These are phyloP conservation scores for Phytopythium sindhum DNA, from an alignment of 352 stramenopile species.

Conservation along the genomic window DNA sequence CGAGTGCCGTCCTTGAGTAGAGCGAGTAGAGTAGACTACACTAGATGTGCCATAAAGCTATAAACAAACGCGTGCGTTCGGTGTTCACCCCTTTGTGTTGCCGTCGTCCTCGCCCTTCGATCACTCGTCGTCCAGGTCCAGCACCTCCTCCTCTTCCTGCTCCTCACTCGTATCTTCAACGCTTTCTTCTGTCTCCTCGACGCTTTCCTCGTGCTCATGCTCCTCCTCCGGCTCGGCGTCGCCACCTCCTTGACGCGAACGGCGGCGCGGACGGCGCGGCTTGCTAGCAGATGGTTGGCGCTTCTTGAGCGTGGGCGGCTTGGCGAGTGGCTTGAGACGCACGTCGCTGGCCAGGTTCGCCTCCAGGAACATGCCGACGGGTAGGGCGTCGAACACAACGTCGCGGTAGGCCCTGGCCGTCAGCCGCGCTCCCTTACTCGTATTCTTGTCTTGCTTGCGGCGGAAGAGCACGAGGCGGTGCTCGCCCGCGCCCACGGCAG, in stretches of 20 bases:
- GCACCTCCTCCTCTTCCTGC: constrained; percentile 42
- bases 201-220: constrained; percentile 27
- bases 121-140: constrained; percentile 52
- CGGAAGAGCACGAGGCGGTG: constrained; percentile 74
- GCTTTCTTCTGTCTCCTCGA: constrained; percentile 13
- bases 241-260: background rate
- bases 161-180: constrained; percentile 33
- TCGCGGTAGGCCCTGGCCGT: constrained; percentile 56
- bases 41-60: background rate
- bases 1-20: background rate
- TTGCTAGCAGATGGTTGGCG: constrained; percentile 1
- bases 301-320: no score
- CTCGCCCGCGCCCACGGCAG: constrained; percentile 31
- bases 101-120: constrained; percentile 6
- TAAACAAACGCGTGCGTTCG: background rate
- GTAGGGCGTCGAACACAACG: constrained; percentile 50
- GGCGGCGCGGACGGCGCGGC: constrained; percentile 3
- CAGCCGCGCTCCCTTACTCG: constrained; percentile 13
- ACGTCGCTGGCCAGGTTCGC: constrained; percentile 24
- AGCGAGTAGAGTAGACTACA: background rate
- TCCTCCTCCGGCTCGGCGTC: background rate
- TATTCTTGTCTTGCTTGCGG: constrained; percentile 30
- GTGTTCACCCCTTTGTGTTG: background rate
- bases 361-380: constrained; percentile 54
- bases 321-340: no score